These are phyloP conservation scores for Macrophomina tecta DNA, from an alignment of 2,329 filamentous ascomycete genomes.

Conservation along the genomic window DNA sequence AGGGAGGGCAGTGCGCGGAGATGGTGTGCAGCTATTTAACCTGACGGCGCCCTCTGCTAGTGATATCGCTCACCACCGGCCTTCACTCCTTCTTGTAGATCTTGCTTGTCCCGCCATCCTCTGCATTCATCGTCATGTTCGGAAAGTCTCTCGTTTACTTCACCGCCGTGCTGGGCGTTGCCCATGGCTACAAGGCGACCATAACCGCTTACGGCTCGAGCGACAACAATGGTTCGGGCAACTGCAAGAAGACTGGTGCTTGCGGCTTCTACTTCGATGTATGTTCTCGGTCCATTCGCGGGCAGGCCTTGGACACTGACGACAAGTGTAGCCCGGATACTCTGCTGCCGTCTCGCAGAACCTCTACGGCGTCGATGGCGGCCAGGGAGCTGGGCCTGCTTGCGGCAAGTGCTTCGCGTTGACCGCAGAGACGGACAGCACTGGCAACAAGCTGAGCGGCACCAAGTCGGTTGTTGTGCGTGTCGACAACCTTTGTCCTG, in stretches of 20 bases:
- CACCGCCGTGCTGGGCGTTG: constrained; percentile 11
- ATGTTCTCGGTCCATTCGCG: not conserved
- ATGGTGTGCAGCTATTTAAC: not conserved
- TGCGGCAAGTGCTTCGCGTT: constrained; percentile 50
- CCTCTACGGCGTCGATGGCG: constrained; percentile 46
- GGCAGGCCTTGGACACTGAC: not conserved
- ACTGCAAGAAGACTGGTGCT: constrained; percentile 30
- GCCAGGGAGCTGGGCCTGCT: constrained; percentile 45
- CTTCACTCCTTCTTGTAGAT: not conserved
- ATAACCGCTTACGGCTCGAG: constrained; percentile 32
- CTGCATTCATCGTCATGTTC: not conserved
- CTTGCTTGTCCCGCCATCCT: not conserved
- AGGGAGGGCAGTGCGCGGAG: not conserved
- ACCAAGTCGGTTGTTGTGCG: constrained; percentile 46
- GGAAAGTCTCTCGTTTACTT: constrained; percentile 20
- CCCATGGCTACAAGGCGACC: constrained; percentile 26
- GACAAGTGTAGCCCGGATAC: constrained; percentile 28
- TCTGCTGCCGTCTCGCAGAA: constrained; percentile 47
- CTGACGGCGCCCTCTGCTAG: not conserved
- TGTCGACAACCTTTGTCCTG: constrained; percentile 50
- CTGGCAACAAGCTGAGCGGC: constrained; percentile 37
- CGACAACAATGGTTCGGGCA: constrained; percentile 29
- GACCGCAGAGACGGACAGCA: constrained; percentile 42
- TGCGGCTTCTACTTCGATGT: constrained; percentile 32
- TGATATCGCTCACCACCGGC: not conserved